Evolutionary conservation across 2,329 filamentous ascomycete species (phyloP), one percentile per base, ranked within the genome.

Genomic region (Polytolypa hystricis): DNA sequence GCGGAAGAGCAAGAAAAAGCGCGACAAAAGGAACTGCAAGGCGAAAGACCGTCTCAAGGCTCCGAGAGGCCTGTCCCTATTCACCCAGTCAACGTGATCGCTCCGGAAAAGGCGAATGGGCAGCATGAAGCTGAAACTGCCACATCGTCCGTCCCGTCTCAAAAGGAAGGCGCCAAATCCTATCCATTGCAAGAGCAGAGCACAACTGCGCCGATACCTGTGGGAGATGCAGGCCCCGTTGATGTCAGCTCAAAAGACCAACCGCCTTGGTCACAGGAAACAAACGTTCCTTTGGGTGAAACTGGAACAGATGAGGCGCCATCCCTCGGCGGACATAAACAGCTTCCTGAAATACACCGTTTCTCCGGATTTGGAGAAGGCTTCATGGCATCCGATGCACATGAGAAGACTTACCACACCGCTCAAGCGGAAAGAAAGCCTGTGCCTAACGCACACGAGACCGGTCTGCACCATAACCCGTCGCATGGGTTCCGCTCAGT

Each of bases 1-100:
- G 74, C 74, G 35, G 79, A 84, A 46, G 80, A 83, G 45, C 69
- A 67, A 36, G 66, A 73, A 42, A 70, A 62, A 45, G 69, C 73
- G 45, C 61, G 69, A 25, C 66, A 67, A 38, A 57, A 73, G 39
- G 77, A 80, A 2, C 72, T 71, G 7, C n/a, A n/a, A n/a, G 60
- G 67, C 14, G 64, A 73, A 35, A 71, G 73, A 4, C 77, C 69
- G 15, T 43, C 52, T 74, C 40, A 75, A 79, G 45, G 67, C 69
- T n/a, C n/a, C n/a, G n/a, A n/a, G n/a, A n/a, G n/a, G n/a, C n/a
- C n/a, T n/a, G 15, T 48, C 63, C n/a, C 29, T 19, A 26, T 26
- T 26, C 8, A 41, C 39, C 38, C 28, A 31, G 32, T n/a, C n/a
- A n/a, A n/a, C n/a, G n/a, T n/a, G n/a, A n/a, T n/a, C n/a, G n/a